A percentile compares a stretch with the other conserved stretches of the same genome.
These are phyloP conservation scores for Fragaria iinumae DNA, from an alignment of 306 rosid species.

Conservation along the genomic window DNA sequence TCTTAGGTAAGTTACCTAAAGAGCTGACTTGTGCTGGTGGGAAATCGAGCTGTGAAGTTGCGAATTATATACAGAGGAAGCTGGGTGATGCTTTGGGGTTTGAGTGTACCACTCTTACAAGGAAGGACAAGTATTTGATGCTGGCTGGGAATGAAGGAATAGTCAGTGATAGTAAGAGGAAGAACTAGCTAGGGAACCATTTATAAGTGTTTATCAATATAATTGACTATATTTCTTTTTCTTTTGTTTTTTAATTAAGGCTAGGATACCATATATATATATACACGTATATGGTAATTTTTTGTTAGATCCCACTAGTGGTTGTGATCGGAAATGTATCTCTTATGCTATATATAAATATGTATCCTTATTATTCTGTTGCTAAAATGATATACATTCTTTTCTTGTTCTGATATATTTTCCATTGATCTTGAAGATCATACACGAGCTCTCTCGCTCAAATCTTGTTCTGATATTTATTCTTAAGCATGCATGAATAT, in stretches of 20 bases:
- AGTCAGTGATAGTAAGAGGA: slow-evolving; percentile 35
- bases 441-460: too few relatives aligned
- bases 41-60: slow-evolving; percentile 70
- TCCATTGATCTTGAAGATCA: too few relatives aligned
- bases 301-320: slow-evolving; percentile 1
- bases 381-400: neutral
- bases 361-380: neutral
- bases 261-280: neutral
- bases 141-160: slow-evolving; percentile 90
- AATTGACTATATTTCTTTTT: neutral
- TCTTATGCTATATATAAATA: too few relatives aligned
- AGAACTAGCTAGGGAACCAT: neutral
- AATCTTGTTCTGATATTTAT: neutral
- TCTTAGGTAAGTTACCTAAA: slow-evolving; percentile 63
- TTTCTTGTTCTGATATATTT: neutral
- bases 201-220: neutral
- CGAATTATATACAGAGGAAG: slow-evolving; percentile 63
- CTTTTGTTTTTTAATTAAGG: neutral
- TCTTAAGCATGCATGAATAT: neutral
- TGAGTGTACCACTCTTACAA: slow-evolving; percentile 68
- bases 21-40: slow-evolving; percentile 66
- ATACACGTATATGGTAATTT: neutral
- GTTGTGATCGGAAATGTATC: neutral
- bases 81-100: slow-evolving; percentile 84
- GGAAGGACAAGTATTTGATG: slow-evolving; percentile 92